Base-by-base conservation (phyloP, 2,329 filamentous ascomycete species). In the Fusarium sp. region DNA sequence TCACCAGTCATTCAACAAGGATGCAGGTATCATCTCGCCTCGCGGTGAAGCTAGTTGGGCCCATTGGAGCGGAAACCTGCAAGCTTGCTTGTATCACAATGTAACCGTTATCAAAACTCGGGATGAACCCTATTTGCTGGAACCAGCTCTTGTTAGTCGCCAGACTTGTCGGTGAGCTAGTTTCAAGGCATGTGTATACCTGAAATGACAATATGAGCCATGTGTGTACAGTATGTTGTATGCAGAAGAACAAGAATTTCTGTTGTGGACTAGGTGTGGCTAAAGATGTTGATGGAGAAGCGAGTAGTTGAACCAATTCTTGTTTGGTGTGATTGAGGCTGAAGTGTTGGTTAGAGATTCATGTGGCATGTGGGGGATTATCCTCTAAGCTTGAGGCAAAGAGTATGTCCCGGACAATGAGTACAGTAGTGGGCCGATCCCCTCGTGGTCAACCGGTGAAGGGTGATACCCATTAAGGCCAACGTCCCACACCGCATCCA, bases 311-410 rank as follows among this genome's bases (percentile, higher is more conserved):
- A 32, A 25, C 27, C 55, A 57, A 55, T 16, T 37, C 55, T 57
- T 53, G 41, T 16, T 56, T 27, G 34, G 45, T 41, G n/a, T 32
- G 21, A 57, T 59, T 66, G 59, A 75, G 71, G 73, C 73, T 75
- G 72, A 75, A 72, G 66, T 65, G 21, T 49, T 51, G 43, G 63
- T 62, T 60, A 63, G 63, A 55, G 68, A 67, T 71, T 47, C 40
- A 66, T 72, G 72, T 71, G 73, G 72, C 40, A 66, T 72, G 72
- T 71, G 73, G 72, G 72, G 69, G 72, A 74, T 72, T 65, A 74
- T 66, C 61, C 68, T 45, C 55, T 45, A 68, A 55, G 57, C 55
- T 54, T 49, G 42, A 59, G 61, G 46, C 45, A 51, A 61, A 50
- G 47, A 56, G 55, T 37, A 28, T 59, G 54, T 59, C 57, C 45